Evolutionary conservation across 441 rosid species (phyloP), one percentile per base, ranked within the genome.

Genomic region (Populus tomentosa): DNA sequence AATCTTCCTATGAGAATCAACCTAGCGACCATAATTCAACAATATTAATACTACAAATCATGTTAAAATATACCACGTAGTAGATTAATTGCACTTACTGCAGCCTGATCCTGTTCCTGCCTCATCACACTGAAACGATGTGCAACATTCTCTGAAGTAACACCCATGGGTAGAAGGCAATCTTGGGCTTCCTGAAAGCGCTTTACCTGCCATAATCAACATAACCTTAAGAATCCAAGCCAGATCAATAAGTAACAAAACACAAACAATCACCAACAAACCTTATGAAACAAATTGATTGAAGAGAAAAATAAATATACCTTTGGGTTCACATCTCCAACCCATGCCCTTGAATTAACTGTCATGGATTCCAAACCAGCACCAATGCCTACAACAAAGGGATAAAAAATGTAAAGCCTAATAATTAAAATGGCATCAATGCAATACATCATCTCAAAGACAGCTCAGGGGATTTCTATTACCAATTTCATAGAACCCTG

Each of bases 281-380:
- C 16, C 70, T 28, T 20, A 10, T 2, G 1, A 14, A 66, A 11
- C 38, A 30, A 35, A 6, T 13, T 7, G 30, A 13, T 18, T 56
- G 69, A 76, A 72, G 35, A 28, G 26, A 30, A 73, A 63, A 71
- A 14, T 50, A 72, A 74, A 75, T 14, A 23, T 90, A 96, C 99
- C 82, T 88, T 94, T 72, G 99, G 99, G 81, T 96, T 96, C 76
- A 91, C 90, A 75, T 92, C 86, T 42, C 94, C 91, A 75, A 86
- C 90, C 93, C 94, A 90, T 71, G 90, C 88, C 97, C 90, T 87
- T n/a, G 91, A 90, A 81, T 91, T 92, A 59, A 80, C 28, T 66
- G 98, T 96, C 99, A 96, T 94, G 68, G 98, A 92, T 85, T 96
- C 99, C 89, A 96, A 79, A 5, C 99, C 99, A 85, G 99, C 99